Evolutionary conservation across 2,329 filamentous ascomycete genomes (phyloP), one percentile per base, ranked within the genome.

Genomic region (Nothophoma quercina): DNA sequence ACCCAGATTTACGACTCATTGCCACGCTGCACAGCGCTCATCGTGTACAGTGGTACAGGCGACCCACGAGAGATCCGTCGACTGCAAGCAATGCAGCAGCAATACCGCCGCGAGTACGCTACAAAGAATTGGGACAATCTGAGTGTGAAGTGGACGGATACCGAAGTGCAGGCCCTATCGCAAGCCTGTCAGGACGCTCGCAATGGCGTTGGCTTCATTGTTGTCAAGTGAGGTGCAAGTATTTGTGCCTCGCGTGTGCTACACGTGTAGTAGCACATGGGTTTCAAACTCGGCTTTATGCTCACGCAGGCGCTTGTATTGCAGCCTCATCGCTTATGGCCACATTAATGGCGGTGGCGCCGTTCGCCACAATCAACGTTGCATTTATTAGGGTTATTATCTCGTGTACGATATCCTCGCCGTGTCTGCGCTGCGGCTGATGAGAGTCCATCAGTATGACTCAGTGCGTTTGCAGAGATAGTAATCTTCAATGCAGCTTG

Each of bases 1-100:
- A 67, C 71, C 18, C 72, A 73, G 9, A 78, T 88, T 48, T 85
- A 82, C 67, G 78, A 83, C 2, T 76, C 78, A 6, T 73, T 88
- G 23, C 84, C 85, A 12, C 75, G 78, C 5, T 84, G 83, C 63
- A 87, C 85, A 1, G 79, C 85, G 8, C 80, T 88, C 47, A 78
- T 88, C 22, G 80, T 88, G 23, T 88, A 87, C 68, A 84, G 81
- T 51, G 85, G 85, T n/a, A 85, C 83, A 2, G 83, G 83, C 23
- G 84, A 88, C 63, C 85, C 85, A 19, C 75, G 83, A 23, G 81
- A 85, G 48, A 77, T 85, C 34, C 73, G 77, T 32, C 79, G 82
- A 22, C 69, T 87, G 60, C 83, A 86, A 63, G 75, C 73, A 1
- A 75, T 85, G 75, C 82, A 86, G 49, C 78, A 80, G 60, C 75